phyloP scores from a whole-genome alignment of 1,139 yeast genomes.

The Tardiomyces blankii region DNA sequence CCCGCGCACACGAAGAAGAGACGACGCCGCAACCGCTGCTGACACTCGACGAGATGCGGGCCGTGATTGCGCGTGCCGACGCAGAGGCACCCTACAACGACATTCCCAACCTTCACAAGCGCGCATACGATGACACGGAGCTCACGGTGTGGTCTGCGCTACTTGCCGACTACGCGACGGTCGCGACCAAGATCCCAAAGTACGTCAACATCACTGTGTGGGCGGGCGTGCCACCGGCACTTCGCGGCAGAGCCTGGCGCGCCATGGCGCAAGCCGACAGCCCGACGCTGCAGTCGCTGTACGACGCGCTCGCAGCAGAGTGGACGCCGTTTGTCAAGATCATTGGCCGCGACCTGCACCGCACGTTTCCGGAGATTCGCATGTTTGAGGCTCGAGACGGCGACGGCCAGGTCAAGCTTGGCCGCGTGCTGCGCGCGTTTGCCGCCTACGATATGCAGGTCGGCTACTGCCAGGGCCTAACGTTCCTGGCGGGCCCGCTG shows the following conservation, averaged over 20 bases:
- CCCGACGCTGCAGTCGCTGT: slow-evolving; percentile 27
- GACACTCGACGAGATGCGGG: slow-evolving; percentile 5
- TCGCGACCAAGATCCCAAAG: slow-evolving; percentile 23
- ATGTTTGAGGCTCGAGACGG: slow-evolving; percentile 40
- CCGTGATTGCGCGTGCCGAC: slow-evolving; percentile 4
- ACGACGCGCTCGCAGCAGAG: slow-evolving; percentile 31
- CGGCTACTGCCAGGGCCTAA: slow-evolving; percentile 63
- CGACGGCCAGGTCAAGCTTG: slow-evolving; percentile 35
- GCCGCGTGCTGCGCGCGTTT: slow-evolving; percentile 51
- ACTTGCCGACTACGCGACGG: slow-evolving; percentile 23
- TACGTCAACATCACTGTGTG: slow-evolving; percentile 22
- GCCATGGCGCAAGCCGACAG: slow-evolving; percentile 26
- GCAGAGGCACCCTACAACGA: slow-evolving; percentile 13
- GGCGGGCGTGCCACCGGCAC: slow-evolving; percentile 29
- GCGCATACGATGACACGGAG: slow-evolving; percentile 13
- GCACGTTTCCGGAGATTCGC: slow-evolving; percentile 51
- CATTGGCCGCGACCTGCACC: slow-evolving; percentile 48
- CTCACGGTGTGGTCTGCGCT: slow-evolving; percentile 27
- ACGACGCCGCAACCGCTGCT: slow-evolving; percentile 1
- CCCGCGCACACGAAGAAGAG: neutral
- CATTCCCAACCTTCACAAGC: slow-evolving; percentile 13
- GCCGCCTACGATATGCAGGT: slow-evolving; percentile 58
- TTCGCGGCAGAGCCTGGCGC: slow-evolving; percentile 29
- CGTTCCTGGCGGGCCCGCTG: slow-evolving; percentile 55
- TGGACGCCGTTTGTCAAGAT: slow-evolving; percentile 39